Conservation (phyloP, 1,139 yeast genomes). For the Yamadazyma jaroonii region DNA sequence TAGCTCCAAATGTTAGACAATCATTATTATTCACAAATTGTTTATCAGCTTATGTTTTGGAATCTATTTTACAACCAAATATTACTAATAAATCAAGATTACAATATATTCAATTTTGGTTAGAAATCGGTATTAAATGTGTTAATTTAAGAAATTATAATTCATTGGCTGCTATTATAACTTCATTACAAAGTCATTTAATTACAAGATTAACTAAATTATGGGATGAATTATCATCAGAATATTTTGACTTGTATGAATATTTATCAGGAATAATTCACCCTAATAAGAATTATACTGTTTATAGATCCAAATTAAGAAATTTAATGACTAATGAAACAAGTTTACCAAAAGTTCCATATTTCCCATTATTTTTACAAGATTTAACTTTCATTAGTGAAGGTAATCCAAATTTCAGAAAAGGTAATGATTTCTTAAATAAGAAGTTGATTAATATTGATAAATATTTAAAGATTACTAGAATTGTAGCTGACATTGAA, state of each 20-base stretch:
- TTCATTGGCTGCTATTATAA: constrained; percentile 83
- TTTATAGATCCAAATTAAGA: constrained; percentile 67
- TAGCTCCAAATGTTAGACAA: constrained; percentile 72
- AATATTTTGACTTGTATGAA: constrained; percentile 63
- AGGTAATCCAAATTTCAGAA: constrained; percentile 74
- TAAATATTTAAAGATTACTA: constrained; percentile 71
- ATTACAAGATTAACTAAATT: constrained; percentile 63
- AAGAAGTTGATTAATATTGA: constrained; percentile 75
- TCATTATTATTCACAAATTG: constrained; percentile 76
- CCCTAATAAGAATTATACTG: constrained; percentile 79
- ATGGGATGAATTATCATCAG: constrained; percentile 66
- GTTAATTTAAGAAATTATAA: constrained; percentile 79
- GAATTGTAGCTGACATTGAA: constrained; percentile 76
- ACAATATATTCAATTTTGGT: constrained; percentile 72
- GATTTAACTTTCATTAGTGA: constrained; percentile 87
- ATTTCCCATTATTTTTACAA: constrained; percentile 77
- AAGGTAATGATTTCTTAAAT: constrained; percentile 55
- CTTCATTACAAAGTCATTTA: constrained; percentile 79
- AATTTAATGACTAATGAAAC: constrained; percentile 52
- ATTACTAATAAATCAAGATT: constrained; percentile 50
- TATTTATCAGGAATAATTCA: constrained; percentile 70
- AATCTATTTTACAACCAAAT: constrained; percentile 62
- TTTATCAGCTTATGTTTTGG: constrained; percentile 78
- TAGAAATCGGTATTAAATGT: constrained; percentile 81
- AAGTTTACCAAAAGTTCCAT: constrained; percentile 77